Percentiles rank a stretch among this genome's conserved stretches.
These are phyloP conservation scores for Chondrus crispus DNA, from an alignment of 23 red algal species.

Conservation along the genomic window DNA sequence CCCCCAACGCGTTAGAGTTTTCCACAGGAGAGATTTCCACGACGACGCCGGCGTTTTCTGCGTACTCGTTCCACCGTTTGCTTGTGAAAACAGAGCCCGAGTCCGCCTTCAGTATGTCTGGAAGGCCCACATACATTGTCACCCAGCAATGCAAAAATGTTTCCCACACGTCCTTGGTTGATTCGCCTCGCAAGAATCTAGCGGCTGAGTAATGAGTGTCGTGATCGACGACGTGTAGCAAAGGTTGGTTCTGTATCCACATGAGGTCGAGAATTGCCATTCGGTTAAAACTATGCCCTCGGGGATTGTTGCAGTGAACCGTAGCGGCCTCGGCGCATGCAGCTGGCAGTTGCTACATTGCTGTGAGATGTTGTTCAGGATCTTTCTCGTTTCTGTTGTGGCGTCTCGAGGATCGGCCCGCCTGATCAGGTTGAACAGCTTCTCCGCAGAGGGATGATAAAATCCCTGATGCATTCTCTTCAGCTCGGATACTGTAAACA, in stretches of 20 bases:
- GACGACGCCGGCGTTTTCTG: neutral
- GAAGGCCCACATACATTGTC: neutral
- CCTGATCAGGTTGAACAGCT: neutral
- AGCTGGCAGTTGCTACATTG: neutral
- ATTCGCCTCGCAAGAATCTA: neutral
- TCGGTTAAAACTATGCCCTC: neutral
- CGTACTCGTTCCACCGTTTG: neutral
- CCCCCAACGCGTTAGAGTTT: neutral
- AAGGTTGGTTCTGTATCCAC: slow-evolving; percentile 2
- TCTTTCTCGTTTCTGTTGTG: neutral
- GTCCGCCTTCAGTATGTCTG: neutral
- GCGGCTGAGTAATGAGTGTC: slow-evolving; percentile 30
- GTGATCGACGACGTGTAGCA: slow-evolving; percentile 27
- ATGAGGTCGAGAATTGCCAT: neutral
- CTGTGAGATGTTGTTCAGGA: neutral
- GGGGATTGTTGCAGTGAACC: neutral
- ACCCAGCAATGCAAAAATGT: slow-evolving; percentile 39
- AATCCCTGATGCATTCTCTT: neutral
- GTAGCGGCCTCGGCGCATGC: neutral
- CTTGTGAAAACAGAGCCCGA: neutral
- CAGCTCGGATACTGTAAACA: neutral
- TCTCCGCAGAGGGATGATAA: neutral
- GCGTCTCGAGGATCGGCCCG: neutral
- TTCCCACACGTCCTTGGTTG: neutral
- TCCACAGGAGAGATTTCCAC: neutral